Evolutionary conservation across 345 rosid species (phyloP).

Genomic region (Cardamine occulta): DNA sequence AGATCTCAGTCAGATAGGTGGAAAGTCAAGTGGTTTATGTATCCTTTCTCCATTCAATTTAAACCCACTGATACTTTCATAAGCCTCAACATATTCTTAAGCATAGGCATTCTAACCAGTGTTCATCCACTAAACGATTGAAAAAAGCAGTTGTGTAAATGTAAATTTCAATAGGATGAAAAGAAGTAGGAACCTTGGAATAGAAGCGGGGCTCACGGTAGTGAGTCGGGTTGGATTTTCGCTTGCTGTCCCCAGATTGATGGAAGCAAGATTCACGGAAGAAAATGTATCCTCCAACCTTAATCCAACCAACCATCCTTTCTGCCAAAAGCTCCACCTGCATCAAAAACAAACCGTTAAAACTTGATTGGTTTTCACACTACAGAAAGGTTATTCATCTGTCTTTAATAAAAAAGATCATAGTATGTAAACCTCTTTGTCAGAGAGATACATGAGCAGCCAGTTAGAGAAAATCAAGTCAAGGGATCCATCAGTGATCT

Average conservation of each 20-base stretch:
- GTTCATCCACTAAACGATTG: neutral
- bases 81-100: neutral
- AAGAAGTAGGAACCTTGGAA: conserved; percentile 60
- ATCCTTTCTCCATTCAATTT: neutral
- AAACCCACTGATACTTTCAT: neutral
- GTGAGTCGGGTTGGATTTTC: conserved; percentile 87
- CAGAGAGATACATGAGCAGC: conserved; percentile 97
- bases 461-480: conserved; percentile 94
- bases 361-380: neutral
- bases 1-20: conserved; percentile 2
- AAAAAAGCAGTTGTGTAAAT: neutral
- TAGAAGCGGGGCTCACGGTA: conserved; percentile 98
- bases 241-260: conserved; percentile 88
- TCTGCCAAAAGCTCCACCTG: conserved; percentile 79
- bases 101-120: neutral
- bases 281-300: conserved; percentile 87
- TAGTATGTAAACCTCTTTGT: conserved; percentile 65
- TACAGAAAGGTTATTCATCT: neutral
- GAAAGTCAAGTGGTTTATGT: neutral
- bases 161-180: neutral
- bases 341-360: conserved; percentile 11
- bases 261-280: conserved; percentile 98
- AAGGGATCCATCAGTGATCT: conserved; percentile 69
- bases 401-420: neutral
- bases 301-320: conserved; percentile 86